Conservation (phyloP, 2,329 filamentous ascomycete species). For the Trematosphaeria pertusa region DNA sequence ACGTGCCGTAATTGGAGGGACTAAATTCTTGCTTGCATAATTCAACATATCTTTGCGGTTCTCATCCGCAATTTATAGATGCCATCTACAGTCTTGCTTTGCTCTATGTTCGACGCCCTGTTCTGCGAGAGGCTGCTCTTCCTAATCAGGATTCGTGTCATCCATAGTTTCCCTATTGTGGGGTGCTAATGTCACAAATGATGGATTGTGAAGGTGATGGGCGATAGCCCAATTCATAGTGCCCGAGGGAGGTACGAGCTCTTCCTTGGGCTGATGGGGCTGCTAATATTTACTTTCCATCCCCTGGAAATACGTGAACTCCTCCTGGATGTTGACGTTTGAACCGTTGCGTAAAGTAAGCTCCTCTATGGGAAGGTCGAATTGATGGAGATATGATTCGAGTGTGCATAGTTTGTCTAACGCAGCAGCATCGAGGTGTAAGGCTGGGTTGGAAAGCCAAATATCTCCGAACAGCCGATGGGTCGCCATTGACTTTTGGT, state of each 20-base stretch:
- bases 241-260: conserved; percentile 5
- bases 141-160: conserved; percentile 4
- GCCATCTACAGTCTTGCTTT: no score
- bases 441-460: no score
- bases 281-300: conserved; percentile 2
- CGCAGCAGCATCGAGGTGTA: conserved; percentile 2
- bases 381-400: conserved; percentile 4
- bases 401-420: conserved; percentile 3
- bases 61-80: no score
- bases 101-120: no score
- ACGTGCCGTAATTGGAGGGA: no score
- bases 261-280: background rate
- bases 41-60: no score
- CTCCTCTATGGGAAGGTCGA: conserved; percentile 1
- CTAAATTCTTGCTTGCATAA: no score
- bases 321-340: conserved; percentile 1
- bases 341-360: conserved; percentile 1
- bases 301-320: conserved; percentile 1
- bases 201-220: conserved; percentile 5
- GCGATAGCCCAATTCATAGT: conserved; percentile 5
- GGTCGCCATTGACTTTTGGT: no score
- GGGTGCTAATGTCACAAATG: conserved; percentile 2
- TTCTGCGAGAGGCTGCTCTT: no score
- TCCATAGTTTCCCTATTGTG: conserved; percentile 4
- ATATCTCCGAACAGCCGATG: no score